phyloP scores from a whole-genome alignment of 2,329 filamentous ascomycete species.

The Diaporthe citri region DNA sequence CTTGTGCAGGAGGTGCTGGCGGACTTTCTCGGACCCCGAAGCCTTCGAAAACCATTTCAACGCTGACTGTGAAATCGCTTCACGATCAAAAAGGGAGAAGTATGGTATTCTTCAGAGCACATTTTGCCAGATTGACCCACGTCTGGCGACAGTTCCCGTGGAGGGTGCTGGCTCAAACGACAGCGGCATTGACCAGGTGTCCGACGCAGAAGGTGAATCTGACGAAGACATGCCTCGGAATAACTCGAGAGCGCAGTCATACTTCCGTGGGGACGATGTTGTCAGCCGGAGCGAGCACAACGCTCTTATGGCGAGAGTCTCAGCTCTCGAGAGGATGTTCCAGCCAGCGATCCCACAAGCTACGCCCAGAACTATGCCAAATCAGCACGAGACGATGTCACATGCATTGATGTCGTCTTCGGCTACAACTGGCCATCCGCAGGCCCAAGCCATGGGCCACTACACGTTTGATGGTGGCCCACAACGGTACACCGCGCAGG shows the following conservation, averaged over 20 bases:
- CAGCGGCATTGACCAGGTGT: not conserved
- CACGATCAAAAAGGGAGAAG: slow-evolving; percentile 39
- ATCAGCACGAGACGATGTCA: slow-evolving; percentile 17
- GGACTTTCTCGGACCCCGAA: slow-evolving; percentile 43
- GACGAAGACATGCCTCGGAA: not conserved
- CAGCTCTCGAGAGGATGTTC: slow-evolving; percentile 35
- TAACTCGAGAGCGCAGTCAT: slow-evolving; percentile 13
- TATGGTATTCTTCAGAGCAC: slow-evolving; percentile 35
- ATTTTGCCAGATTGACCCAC: slow-evolving; percentile 31
- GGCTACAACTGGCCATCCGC: not conserved
- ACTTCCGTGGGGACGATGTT: not conserved
- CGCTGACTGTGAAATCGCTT: slow-evolving; percentile 36
- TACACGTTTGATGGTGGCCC: slow-evolving; percentile 29
- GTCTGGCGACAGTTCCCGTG: not conserved
- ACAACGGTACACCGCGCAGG: not conserved
- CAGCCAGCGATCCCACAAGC: not conserved
- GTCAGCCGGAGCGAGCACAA: slow-evolving; percentile 34
- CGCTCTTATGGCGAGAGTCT: slow-evolving; percentile 33
- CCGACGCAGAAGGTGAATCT: slow-evolving; percentile 24
- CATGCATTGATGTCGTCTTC: slow-evolving; percentile 34
- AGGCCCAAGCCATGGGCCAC: slow-evolving; percentile 27
- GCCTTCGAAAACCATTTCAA: slow-evolving; percentile 46
- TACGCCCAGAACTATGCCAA: slow-evolving; percentile 34
- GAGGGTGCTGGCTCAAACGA: not conserved
- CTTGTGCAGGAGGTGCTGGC: slow-evolving; percentile 51